A percentile compares a stretch with the other conserved stretches of the same genome.
Conservation (phyloP, 371 early-diverging fungal species). For the Haplosporangium sp. region DNA sequence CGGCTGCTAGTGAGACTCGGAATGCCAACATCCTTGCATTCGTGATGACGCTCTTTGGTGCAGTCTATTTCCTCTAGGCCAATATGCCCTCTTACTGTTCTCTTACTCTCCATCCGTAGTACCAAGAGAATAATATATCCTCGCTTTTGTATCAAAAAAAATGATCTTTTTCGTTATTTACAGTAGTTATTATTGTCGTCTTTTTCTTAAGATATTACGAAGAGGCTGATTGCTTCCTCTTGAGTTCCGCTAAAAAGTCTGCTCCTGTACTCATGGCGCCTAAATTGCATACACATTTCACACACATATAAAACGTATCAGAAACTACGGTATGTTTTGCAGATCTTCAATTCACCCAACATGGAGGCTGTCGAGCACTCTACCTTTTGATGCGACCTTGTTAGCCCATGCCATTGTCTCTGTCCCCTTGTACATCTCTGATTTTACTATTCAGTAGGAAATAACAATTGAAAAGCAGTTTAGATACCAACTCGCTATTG, state of each 20-base stretch:
- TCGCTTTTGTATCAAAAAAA: not conserved
- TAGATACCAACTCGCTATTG: not conserved
- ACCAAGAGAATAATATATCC: not conserved
- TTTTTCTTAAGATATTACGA: slow-evolving; percentile 14
- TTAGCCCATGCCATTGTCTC: slow-evolving; percentile 46
- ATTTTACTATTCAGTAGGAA: slow-evolving; percentile 19
- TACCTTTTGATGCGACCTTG: slow-evolving; percentile 38
- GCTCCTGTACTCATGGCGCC: slow-evolving; percentile 39
- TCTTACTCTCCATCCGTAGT: not conserved
- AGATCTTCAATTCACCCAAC: too few relatives aligned
- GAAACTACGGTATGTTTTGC: too few relatives aligned
- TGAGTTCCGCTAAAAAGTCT: slow-evolving; percentile 46
- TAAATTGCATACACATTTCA: not conserved
- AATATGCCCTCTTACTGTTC: too few relatives aligned
- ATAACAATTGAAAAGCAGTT: not conserved
- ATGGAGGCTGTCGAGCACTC: too few relatives aligned
- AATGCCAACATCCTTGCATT: slow-evolving; percentile 43
- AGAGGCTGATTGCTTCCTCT: slow-evolving; percentile 23
- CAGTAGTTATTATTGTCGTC: not conserved
- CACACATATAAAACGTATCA: too few relatives aligned
- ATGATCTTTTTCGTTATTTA: not conserved
- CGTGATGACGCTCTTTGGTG: slow-evolving; percentile 48
- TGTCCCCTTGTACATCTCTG: slow-evolving; percentile 49
- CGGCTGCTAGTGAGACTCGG: slow-evolving; percentile 15
- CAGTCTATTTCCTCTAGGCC: slow-evolving; percentile 42